These are phyloP conservation scores for Penicillium rolfsii DNA, from an alignment of 2,329 filamentous ascomycete genomes.

Conservation along the genomic window DNA sequence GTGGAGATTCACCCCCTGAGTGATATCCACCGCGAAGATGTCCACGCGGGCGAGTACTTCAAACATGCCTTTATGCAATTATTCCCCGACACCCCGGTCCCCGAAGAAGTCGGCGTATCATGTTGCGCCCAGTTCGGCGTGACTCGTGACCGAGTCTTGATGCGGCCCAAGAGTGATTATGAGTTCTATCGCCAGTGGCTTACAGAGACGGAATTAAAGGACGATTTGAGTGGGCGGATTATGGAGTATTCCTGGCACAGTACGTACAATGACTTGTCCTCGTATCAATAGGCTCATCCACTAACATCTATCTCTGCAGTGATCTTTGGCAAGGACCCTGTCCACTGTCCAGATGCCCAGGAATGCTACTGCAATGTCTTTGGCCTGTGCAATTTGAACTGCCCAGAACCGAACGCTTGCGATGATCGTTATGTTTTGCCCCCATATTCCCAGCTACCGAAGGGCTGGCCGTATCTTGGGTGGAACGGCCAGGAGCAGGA, in stretches of 20 bases:
- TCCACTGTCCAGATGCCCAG: slow-evolving; percentile 64
- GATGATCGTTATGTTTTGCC: slow-evolving; percentile 63
- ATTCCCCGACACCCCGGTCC: slow-evolving; percentile 48
- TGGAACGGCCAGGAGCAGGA: slow-evolving; percentile 52
- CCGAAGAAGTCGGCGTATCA: slow-evolving; percentile 52
- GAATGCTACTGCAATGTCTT: slow-evolving; percentile 71
- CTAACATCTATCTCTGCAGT: slow-evolving; percentile 42
- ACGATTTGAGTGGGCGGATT: slow-evolving; percentile 56
- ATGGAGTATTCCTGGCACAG: slow-evolving; percentile 65
- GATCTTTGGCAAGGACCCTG: slow-evolving; percentile 60
- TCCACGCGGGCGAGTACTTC: slow-evolving; percentile 56
- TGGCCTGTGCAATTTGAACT: slow-evolving; percentile 59
- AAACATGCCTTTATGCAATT: slow-evolving; percentile 54
- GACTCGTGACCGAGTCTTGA: slow-evolving; percentile 51
- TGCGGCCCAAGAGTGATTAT: slow-evolving; percentile 54
- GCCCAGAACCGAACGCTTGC: slow-evolving; percentile 51
- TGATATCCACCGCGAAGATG: slow-evolving; percentile 47
- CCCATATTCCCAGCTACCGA: slow-evolving; percentile 59
- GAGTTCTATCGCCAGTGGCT: slow-evolving; percentile 55
- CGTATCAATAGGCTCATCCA: neutral
- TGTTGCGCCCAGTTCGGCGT: slow-evolving; percentile 62
- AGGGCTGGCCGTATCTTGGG: slow-evolving; percentile 64
- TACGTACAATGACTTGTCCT: slow-evolving; percentile 34
- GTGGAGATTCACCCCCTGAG: slow-evolving; percentile 53
- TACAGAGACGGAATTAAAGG: slow-evolving; percentile 49